phyloP scores from a whole-genome alignment of 1,284 basidiomycete genomes.

The Ganoderma multipileum region DNA sequence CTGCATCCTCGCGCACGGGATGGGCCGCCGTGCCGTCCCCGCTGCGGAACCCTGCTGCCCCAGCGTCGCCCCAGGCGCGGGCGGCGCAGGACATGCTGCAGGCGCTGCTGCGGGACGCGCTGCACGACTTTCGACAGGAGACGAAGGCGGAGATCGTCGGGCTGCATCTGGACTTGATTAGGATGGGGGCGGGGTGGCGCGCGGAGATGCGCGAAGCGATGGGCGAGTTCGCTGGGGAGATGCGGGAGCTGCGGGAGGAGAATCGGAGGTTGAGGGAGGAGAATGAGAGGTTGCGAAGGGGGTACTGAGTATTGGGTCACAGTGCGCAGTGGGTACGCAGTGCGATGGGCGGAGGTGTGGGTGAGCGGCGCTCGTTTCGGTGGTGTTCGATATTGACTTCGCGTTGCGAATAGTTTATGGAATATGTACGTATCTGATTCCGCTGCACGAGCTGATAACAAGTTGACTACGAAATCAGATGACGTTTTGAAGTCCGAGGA shows the following conservation, averaged over 20 bases:
- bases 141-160: conserved; percentile 71
- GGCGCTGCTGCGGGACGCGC: conserved; percentile 67
- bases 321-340: not conserved
- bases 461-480: not conserved
- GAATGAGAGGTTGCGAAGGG: conserved; percentile 67
- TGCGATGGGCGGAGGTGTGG: not conserved
- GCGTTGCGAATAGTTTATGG: conserved; percentile 8
- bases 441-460: not conserved
- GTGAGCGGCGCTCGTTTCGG: conserved; percentile 5
- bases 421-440: not conserved
- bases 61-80: conserved; percentile 36
- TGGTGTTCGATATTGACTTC: not conserved
- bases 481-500: not conserved
- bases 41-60: conserved; percentile 40
- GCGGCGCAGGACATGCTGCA: conserved; percentile 69
- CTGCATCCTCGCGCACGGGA: conserved; percentile 16
- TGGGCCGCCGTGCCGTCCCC: conserved; percentile 53
- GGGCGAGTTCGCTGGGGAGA: conserved; percentile 63
- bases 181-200: conserved; percentile 66
- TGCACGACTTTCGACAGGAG: conserved; percentile 75
- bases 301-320: conserved; percentile 43
- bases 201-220: conserved; percentile 64
- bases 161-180: conserved; percentile 72
- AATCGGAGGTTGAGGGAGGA: conserved; percentile 65
- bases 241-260: conserved; percentile 51